These are phyloP conservation scores for Thecamonas trahens DNA, from an alignment of 78 protist genomes.

Conservation along the genomic window DNA sequence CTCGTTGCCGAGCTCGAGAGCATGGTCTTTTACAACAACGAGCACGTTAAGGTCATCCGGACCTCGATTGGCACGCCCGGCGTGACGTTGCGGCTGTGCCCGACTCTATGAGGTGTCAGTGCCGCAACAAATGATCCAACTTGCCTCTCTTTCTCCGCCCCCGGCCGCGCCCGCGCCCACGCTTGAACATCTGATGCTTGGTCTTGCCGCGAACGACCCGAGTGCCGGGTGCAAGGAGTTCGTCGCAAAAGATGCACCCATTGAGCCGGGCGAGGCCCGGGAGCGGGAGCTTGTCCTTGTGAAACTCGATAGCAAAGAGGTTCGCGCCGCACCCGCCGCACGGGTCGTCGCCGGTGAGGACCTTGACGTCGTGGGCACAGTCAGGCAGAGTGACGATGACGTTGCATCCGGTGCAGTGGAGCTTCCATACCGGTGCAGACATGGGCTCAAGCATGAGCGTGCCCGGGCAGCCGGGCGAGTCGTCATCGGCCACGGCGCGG, in stretches of 20 bases:
- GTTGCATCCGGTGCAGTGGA: slow-evolving; percentile 1
- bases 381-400: not conserved
- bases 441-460: not conserved
- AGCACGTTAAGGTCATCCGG: too few relatives aligned
- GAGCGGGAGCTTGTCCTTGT: slow-evolving; percentile 16
- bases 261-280: not conserved
- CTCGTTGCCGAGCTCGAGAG: too few relatives aligned
- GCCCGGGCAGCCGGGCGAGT: slow-evolving; percentile 18
- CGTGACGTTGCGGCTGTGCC: too few relatives aligned
- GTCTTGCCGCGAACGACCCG: not conserved
- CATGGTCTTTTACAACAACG: too few relatives aligned
- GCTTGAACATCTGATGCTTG: not conserved
- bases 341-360: too few relatives aligned
- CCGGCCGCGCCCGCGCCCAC: not conserved
- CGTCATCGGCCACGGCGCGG: not conserved
- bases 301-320: not conserved
- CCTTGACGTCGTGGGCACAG: not conserved
- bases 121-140: too few relatives aligned
- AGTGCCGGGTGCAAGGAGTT: not conserved
- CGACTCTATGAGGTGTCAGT: too few relatives aligned
- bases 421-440: slow-evolving; percentile 7
- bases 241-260: slow-evolving; percentile 23
- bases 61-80: too few relatives aligned
- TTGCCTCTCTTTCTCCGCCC: slow-evolving; percentile 5
- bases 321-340: slow-evolving; percentile 16